phyloP scores from a whole-genome alignment of 139 green algal species.

The Micromonas pusilla region DNA sequence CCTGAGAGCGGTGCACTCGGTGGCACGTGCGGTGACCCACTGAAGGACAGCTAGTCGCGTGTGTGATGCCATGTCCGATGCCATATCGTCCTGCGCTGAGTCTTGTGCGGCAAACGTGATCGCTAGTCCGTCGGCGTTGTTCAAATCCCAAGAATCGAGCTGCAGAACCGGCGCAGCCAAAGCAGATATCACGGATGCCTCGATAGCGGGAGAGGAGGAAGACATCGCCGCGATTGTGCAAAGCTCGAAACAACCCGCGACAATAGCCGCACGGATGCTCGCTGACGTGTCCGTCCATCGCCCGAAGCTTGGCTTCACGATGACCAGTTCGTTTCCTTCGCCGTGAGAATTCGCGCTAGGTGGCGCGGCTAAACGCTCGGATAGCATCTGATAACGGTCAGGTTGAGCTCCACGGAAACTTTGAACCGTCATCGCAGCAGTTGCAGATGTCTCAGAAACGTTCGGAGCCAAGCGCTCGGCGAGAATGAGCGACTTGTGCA shows the following conservation, averaged over 20 bases:
- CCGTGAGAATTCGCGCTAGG: background rate
- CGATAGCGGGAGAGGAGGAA: background rate
- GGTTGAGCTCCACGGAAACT: background rate
- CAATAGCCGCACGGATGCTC: background rate
- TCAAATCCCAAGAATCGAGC: background rate
- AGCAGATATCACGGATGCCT: background rate
- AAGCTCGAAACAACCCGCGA: background rate
- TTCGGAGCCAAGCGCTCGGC: background rate
- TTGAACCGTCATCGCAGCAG: background rate
- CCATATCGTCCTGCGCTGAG: no score
- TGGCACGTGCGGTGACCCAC: background rate
- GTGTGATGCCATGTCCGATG: no score
- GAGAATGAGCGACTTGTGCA: no score
- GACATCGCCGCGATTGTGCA: background rate
- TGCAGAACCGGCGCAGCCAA: background rate
- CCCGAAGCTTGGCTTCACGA: background rate
- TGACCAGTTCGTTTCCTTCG: background rate
- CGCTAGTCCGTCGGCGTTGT: no score
- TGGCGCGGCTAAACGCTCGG: background rate
- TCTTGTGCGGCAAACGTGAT: no score
- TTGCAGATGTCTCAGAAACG: background rate
- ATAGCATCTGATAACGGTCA: background rate
- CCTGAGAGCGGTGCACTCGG: background rate
- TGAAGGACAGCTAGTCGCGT: background rate
- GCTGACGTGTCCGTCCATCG: background rate